These are phyloP conservation scores for Backusella macrospora DNA, from an alignment of 192 early-diverging fungal genomes.

Conservation along the genomic window DNA sequence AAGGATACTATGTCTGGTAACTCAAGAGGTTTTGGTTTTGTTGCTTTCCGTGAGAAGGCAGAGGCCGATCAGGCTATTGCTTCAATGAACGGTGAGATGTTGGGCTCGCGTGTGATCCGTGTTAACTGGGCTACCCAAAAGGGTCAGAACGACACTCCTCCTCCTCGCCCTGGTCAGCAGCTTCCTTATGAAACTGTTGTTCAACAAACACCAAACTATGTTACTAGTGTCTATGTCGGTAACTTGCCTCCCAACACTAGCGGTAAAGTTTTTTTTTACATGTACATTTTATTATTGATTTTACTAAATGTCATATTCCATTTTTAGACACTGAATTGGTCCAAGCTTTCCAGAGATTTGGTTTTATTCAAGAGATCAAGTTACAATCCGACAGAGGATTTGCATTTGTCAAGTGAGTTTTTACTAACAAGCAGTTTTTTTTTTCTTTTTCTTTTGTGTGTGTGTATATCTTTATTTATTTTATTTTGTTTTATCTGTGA, in stretches of 20 bases:
- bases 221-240: slow-evolving; percentile 88
- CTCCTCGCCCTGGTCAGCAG: slow-evolving; percentile 21
- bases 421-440: neutral
- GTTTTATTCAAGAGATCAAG: slow-evolving; percentile 76
- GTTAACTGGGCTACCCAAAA: slow-evolving; percentile 96
- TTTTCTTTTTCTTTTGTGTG: neutral
- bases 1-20: slow-evolving; percentile 87
- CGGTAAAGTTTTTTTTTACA: slow-evolving; percentile 44
- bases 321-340: slow-evolving; percentile 18
- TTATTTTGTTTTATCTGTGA: neutral
- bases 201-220: slow-evolving; percentile 75
- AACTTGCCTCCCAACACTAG: slow-evolving; percentile 83
- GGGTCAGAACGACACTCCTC: slow-evolving; percentile 18
- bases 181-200: slow-evolving; percentile 69
- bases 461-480: neutral
- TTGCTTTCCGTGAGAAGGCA: slow-evolving; percentile 82
- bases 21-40: slow-evolving; percentile 90
- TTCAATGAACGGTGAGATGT: slow-evolving; percentile 86
- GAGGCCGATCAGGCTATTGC: slow-evolving; percentile 87
- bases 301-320: neutral
- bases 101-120: slow-evolving; percentile 83
- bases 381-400: slow-evolving; percentile 87
- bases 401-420: slow-evolving; percentile 80
- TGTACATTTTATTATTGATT: neutral
- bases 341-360: slow-evolving; percentile 69